Evolutionary conservation across 108 stramenopile genomes (phyloP).

Genomic region (Craspedostauros australis): DNA sequence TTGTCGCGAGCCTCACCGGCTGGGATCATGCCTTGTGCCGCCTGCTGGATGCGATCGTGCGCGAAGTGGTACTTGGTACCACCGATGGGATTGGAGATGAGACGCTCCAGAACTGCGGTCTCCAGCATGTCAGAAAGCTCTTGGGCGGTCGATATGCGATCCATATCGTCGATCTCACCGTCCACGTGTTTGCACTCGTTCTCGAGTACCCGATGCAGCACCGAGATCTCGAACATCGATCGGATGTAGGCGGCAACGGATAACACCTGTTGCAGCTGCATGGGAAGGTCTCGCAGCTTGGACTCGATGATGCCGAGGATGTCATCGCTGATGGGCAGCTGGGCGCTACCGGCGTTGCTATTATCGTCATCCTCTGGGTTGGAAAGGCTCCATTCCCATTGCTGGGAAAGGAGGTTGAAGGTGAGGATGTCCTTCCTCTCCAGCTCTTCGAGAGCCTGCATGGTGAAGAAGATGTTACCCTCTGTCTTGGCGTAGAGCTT

Average conservation of each 20-base stretch:
- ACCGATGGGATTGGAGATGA: conserved; percentile 9
- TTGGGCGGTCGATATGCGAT: no score
- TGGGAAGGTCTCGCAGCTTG: conserved; percentile 31
- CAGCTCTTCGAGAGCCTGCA: conserved; percentile 39
- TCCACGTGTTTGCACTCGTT: no score
- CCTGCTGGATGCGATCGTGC: conserved; percentile 50
- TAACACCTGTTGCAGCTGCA: conserved; percentile 30
- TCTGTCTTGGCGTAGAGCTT: conserved; percentile 19
- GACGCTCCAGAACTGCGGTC: conserved; percentile 16
- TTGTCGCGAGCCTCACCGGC: conserved; percentile 15
- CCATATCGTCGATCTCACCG: conserved; percentile 9
- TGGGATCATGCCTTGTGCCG: conserved; percentile 37
- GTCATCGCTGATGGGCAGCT: no score
- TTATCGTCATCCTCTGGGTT: conserved; percentile 20
- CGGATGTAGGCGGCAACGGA: conserved; percentile 43
- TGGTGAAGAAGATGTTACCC: conserved; percentile 29
- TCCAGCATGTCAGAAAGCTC: conserved; percentile 20
- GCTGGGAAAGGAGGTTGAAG: conserved; percentile 32
- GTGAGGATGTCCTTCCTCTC: conserved; percentile 41
- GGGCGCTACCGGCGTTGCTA: background rate
- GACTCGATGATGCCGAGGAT: conserved; percentile 28
- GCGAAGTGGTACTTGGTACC: conserved; percentile 28
- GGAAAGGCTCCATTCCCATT: conserved; percentile 52
- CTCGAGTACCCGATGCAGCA: conserved; percentile 8
- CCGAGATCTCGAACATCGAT: conserved; percentile 27